Evolutionary conservation across 1,284 basidiomycete genomes (phyloP).

Genomic region (Amylostereum areolatum): DNA sequence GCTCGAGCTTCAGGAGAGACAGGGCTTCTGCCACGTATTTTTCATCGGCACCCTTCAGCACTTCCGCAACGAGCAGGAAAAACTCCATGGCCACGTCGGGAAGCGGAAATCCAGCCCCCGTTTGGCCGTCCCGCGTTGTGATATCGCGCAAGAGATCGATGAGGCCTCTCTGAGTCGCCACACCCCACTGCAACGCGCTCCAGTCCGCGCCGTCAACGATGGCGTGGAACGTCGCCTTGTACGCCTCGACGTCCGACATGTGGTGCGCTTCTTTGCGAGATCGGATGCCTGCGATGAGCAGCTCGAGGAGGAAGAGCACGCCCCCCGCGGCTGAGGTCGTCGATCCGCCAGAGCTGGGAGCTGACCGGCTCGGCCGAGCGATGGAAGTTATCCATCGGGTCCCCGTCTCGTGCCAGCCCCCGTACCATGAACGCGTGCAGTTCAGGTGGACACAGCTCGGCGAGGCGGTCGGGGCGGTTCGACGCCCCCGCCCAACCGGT

Average conservation of each 20-base stretch:
- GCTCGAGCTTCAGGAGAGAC: too few relatives aligned
- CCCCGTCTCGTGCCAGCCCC: too few relatives aligned
- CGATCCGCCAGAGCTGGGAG: constrained; percentile 6
- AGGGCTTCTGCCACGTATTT: too few relatives aligned
- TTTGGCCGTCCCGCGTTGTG: neutral
- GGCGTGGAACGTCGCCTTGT: constrained; percentile 6
- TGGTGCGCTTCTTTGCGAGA: neutral
- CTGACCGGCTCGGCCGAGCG: constrained; percentile 3
- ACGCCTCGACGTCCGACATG: neutral
- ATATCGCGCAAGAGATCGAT: constrained; percentile 5
- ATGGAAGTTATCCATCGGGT: neutral
- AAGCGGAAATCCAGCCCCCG: too few relatives aligned
- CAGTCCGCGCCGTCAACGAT: constrained; percentile 3
- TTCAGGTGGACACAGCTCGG: too few relatives aligned
- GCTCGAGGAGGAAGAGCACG: constrained; percentile 5
- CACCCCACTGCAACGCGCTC: neutral
- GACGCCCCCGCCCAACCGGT: too few relatives aligned
- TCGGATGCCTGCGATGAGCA: constrained; percentile 6
- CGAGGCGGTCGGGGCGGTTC: too few relatives aligned
- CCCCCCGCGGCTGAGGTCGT: constrained; percentile 9
- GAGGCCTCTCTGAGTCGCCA: constrained; percentile 3
- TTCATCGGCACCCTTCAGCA: too few relatives aligned
- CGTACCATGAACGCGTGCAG: too few relatives aligned
- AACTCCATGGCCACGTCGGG: too few relatives aligned
- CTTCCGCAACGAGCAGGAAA: too few relatives aligned